phyloP scores from a whole-genome alignment of 441 rosid species.

The Populus hybrid region DNA sequence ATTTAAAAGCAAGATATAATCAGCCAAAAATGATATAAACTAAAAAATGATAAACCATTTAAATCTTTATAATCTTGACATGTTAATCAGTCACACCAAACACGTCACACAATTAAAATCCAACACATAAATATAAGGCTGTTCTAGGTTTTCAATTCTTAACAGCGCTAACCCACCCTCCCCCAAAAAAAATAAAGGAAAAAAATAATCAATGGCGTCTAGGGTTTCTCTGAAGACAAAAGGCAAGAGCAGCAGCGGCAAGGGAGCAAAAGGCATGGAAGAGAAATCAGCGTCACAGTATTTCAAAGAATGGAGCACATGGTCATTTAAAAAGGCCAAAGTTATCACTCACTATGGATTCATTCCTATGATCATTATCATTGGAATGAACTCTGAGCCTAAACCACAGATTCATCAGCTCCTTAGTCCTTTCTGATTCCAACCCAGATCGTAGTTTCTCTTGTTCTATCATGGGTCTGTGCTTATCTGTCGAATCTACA shows the following conservation, averaged over 20 bases:
- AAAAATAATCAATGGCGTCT: slow-evolving; percentile 42
- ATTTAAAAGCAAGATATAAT: too few species aligned
- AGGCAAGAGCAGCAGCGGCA: slow-evolving; percentile 46
- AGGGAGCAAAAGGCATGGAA: slow-evolving; percentile 38
- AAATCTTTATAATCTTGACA: too few species aligned
- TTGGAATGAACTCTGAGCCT: slow-evolving; percentile 95
- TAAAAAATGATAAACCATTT: too few species aligned
- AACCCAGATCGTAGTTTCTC: slow-evolving; percentile 15
- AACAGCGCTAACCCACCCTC: too few species aligned
- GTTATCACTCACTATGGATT: slow-evolving; percentile 84
- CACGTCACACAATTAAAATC: neutral
- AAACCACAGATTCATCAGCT: slow-evolving; percentile 82
- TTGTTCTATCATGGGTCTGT: slow-evolving; percentile 3
- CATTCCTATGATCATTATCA: slow-evolving; percentile 75
- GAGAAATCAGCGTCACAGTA: slow-evolving; percentile 39
- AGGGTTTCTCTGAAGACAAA: slow-evolving; percentile 47
- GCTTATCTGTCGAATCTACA: slow-evolving; percentile 43
- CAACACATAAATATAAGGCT: neutral
- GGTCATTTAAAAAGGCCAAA: slow-evolving; percentile 80
- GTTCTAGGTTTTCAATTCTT: neutral
- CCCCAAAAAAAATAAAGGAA: neutral
- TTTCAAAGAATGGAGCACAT: slow-evolving; percentile 83
- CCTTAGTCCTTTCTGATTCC: slow-evolving; percentile 63
- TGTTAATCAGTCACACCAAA: neutral
- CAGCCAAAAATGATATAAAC: too few species aligned